phyloP scores from a whole-genome alignment of 768 basidiomycete species.

The Auriscalpium microsporum region DNA sequence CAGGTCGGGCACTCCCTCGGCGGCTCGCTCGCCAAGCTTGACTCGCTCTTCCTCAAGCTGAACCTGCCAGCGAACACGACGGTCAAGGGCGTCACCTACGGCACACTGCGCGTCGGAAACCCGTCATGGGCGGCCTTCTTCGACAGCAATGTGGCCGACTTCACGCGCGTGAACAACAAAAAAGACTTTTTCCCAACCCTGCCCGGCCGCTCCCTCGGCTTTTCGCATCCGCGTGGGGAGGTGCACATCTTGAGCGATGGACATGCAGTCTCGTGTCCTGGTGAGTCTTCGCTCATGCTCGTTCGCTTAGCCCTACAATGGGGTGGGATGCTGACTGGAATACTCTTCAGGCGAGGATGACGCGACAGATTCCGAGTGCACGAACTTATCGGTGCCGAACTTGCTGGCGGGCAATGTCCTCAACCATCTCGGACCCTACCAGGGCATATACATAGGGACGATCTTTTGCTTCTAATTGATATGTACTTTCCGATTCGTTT shows the following conservation, averaged over 20 bases:
- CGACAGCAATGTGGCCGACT: conserved; percentile 5
- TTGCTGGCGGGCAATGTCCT: conserved; percentile 27
- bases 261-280: conserved; percentile 1
- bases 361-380: conserved; percentile 44
- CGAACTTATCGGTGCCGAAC: conserved; percentile 46
- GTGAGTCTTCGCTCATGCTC: neutral
- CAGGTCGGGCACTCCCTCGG: conserved; percentile 14
- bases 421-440: conserved; percentile 51
- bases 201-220: conserved; percentile 9
- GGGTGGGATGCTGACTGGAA: neutral
- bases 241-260: conserved; percentile 8
- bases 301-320: too few species aligned
- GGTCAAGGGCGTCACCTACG: conserved; percentile 13
- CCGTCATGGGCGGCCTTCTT: conserved; percentile 5
- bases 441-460: conserved; percentile 50
- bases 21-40: conserved; percentile 5
- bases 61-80: conserved; percentile 8
- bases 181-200: conserved; percentile 9
- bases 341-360: conserved; percentile 36
- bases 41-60: conserved; percentile 12
- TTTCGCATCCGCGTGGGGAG: conserved; percentile 5
- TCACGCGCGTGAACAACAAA: conserved; percentile 12
- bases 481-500: too few species aligned
- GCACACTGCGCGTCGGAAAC: conserved; percentile 13
- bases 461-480: conserved; percentile 23